A percentile compares a stretch with the other conserved stretches of the same genome.
phyloP scores from a whole-genome alignment of 768 basidiomycete genomes.

The Auricularia cornea region DNA sequence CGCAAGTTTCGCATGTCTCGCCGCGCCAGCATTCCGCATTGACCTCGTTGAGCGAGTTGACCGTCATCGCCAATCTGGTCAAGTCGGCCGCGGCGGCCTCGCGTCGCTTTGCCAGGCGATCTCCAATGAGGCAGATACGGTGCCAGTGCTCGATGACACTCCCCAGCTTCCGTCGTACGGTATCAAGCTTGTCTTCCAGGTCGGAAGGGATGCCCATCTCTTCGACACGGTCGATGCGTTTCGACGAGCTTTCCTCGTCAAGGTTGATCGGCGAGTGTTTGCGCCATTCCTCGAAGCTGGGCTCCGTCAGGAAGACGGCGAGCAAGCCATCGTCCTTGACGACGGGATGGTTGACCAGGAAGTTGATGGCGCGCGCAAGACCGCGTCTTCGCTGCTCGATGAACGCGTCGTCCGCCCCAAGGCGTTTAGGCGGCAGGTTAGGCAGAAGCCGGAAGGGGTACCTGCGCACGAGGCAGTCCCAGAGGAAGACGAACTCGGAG shows the following conservation, averaged over 20 bases:
- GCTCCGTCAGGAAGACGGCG: constrained; percentile 71
- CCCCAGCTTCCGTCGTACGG: constrained; percentile 64
- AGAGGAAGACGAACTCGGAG: constrained; percentile 86
- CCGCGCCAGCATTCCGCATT: constrained; percentile 79
- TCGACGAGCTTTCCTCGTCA: constrained; percentile 73
- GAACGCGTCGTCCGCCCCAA: constrained; percentile 87
- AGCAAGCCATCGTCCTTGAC: constrained; percentile 82
- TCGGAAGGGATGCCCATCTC: constrained; percentile 93
- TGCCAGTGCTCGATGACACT: constrained; percentile 87
- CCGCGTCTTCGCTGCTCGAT: constrained; percentile 86
- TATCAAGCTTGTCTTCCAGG: constrained; percentile 83
- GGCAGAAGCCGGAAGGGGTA: constrained; percentile 93
- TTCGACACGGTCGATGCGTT: constrained; percentile 69
- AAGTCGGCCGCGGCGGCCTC: constrained; percentile 88
- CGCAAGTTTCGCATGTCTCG: constrained; percentile 71
- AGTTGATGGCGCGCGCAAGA: constrained; percentile 69
- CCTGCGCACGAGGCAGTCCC: constrained; percentile 75
- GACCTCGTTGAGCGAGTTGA: constrained; percentile 69
- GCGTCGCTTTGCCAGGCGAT: constrained; percentile 82
- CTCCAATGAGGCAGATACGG: constrained; percentile 75
- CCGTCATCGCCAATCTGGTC: constrained; percentile 71
- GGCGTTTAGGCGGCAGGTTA: constrained; percentile 81
- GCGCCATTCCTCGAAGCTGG: constrained; percentile 81
- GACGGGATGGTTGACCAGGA: constrained; percentile 83
- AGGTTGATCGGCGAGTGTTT: constrained; percentile 66